Conservation (phyloP, 1,139 yeast species). For the Pichia sp. region DNA sequence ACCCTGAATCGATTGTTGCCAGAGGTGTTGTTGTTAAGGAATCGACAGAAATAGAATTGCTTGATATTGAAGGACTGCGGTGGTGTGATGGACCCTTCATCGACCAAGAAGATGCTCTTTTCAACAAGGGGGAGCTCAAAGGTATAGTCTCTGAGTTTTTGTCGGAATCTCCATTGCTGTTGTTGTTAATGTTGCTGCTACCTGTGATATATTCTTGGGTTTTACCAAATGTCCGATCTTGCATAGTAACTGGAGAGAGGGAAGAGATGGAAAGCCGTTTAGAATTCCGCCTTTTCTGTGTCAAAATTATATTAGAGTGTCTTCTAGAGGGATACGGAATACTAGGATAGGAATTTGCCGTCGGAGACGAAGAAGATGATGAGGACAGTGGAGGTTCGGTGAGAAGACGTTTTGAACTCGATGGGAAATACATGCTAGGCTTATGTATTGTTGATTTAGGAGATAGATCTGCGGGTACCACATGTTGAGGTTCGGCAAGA, state of each 20-base stretch:
- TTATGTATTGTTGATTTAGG: background rate
- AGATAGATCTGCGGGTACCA: background rate
- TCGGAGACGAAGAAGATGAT: background rate
- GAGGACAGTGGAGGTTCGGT: background rate
- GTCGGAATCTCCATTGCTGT: background rate
- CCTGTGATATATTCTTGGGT: background rate
- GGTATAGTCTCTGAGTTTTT: too few relatives aligned
- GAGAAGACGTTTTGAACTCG: background rate
- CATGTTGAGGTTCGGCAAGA: background rate
- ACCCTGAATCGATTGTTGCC: background rate
- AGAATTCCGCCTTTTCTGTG: background rate
- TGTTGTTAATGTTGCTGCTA: background rate
- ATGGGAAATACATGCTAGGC: background rate
- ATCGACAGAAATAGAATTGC: constrained; percentile 1
- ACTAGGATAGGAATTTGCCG: background rate
- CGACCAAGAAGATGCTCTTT: background rate
- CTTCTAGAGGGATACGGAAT: background rate
- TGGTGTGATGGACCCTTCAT: constrained; percentile 1
- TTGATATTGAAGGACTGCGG: constrained; percentile 10
- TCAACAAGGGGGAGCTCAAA: background rate
- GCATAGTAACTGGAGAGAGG: background rate
- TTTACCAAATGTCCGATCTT: background rate
- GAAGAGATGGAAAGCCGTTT: background rate
- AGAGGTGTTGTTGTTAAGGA: background rate
- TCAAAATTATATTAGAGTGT: background rate